phyloP scores from a whole-genome alignment of 2,329 filamentous ascomycete species.

The Colletotrichum sublineola region DNA sequence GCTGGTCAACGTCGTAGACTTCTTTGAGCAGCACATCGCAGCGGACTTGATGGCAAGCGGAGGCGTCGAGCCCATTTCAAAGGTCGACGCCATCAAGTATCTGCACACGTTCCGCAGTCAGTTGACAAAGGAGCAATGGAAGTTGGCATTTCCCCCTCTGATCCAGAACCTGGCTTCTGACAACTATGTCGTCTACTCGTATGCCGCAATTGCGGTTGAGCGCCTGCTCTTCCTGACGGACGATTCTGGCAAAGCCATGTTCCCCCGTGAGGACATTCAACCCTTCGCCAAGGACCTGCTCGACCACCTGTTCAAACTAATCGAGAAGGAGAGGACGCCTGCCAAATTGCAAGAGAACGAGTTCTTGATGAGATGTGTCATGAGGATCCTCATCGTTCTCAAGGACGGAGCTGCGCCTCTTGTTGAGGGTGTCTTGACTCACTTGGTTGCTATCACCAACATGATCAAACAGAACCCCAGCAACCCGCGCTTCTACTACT shows the following conservation, averaged over 20 bases:
- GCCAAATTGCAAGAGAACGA: conserved; percentile 99
- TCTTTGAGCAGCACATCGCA: conserved; percentile 94
- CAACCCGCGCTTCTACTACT: conserved; percentile 98
- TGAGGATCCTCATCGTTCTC: conserved; percentile 96
- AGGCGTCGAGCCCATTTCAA: conserved; percentile 84
- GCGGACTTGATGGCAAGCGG: conserved; percentile 82
- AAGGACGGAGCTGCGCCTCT: conserved; percentile 83
- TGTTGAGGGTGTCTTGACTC: conserved; percentile 82
- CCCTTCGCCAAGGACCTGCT: conserved; percentile 88
- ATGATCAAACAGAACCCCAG: conserved; percentile 95
- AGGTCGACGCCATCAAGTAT: conserved; percentile 98
- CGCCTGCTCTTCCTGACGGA: conserved; percentile 88
- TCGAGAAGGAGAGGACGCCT: conserved; percentile 85
- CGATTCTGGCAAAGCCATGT: conserved; percentile 80
- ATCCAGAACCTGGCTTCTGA: conserved; percentile 90
- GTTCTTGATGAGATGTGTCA: conserved; percentile 98
- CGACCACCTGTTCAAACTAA: conserved; percentile 89
- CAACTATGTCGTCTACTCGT: conserved; percentile 98
- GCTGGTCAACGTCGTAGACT: conserved; percentile 90
- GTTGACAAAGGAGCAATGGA: conserved; percentile 92
- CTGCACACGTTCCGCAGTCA: conserved; percentile 97
- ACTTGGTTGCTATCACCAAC: conserved; percentile 89
- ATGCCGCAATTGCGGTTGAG: conserved; percentile 97
- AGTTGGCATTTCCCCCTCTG: conserved; percentile 86
- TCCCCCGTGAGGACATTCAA: conserved; percentile 82